Base-by-base conservation (phyloP, 2,329 filamentous ascomycete genomes). In the Aureobasidium lini region DNA sequence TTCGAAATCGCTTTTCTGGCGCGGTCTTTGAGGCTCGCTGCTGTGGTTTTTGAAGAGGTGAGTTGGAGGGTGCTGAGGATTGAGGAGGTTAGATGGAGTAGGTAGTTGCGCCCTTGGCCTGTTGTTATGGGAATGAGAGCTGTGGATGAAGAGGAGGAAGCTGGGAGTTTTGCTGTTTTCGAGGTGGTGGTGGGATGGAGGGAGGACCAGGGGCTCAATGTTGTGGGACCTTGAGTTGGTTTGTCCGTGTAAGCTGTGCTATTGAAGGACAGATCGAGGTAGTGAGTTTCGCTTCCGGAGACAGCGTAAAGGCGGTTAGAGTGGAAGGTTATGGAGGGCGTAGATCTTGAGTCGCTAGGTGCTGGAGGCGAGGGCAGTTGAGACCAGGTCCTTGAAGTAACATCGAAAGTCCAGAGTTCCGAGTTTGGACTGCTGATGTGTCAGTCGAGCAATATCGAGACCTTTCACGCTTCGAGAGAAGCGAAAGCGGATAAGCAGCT, bases 51-150 rank as follows among this genome's bases (percentile, higher is more conserved):
- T 32, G 77, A 74, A 0, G 79, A 72, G 3, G 77, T 75, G 3
- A 83, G 69, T 65, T 83, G 80, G 60, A 82, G 73, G 1, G 78
- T 73, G 79, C 79, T 83, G 3, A 82, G 72, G 61, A 82, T 44
- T n/a, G 73, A 71, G 6, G 81, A 80, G 13, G 81, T 77, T 58
- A 82, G 68, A 42, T 79, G 77, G 2, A 82, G 68, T 0, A 83
- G 72, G 64, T 81, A 83, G 42, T 77, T 71, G 9, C 81, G 73
- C 5, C 80, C 80, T 61, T 79, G 77, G 9, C 80, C 80, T 0
- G 79, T 81, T 0, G 75, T 76, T 8, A 83, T 67, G 9, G 75
- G 73, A 2, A 78, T 64, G 9, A 83, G 66, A 1, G 74, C 76
- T 1, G 76, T 75, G 13, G 74, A 73, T 3, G 69, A 71, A 3